phyloP scores from a whole-genome alignment of 2,329 filamentous ascomycete species.

The Talaromyces sp. region DNA sequence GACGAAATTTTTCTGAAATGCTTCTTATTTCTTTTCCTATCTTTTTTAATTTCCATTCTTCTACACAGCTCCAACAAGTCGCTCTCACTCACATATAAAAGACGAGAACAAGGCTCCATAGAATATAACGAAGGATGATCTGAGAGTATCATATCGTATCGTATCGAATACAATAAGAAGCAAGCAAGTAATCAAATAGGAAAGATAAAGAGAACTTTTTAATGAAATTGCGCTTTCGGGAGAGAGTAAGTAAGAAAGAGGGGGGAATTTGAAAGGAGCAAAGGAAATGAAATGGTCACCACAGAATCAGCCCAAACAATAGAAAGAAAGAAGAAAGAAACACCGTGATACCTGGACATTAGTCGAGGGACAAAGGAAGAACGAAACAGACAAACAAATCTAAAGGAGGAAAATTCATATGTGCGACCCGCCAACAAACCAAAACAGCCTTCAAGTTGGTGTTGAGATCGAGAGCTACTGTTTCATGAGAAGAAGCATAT shows the following conservation, averaged over 20 bases:
- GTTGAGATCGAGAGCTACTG: conserved; percentile 11
- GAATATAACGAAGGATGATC: not conserved
- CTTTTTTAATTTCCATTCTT: not conserved
- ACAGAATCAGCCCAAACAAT: conserved; percentile 15
- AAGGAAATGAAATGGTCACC: conserved; percentile 5
- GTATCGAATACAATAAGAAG: conserved; percentile 7
- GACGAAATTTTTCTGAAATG: not conserved
- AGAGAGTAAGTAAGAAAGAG: conserved; percentile 5
- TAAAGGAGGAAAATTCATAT: conserved; percentile 14
- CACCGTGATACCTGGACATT: conserved; percentile 16
- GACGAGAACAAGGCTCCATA: not conserved
- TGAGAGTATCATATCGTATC: conserved; percentile 1
- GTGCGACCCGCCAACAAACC: conserved; percentile 16
- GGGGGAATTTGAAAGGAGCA: not conserved
- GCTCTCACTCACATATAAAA: not conserved
- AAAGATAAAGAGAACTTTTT: conserved; percentile 2
- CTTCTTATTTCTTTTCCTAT: conserved; percentile 6
- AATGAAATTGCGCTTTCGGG: conserved; percentile 7
- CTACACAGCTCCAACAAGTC: not conserved
- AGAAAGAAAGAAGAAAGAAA: not conserved
- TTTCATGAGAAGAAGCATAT: conserved; percentile 13
- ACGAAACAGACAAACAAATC: conserved; percentile 12
- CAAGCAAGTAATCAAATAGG: not conserved
- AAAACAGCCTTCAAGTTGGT: conserved; percentile 15
- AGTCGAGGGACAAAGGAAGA: conserved; percentile 13